Evolutionary conservation across 2,329 filamentous ascomycete genomes (phyloP), one percentile per base, ranked within the genome.

Genomic region (Niveomyces coronatus): DNA sequence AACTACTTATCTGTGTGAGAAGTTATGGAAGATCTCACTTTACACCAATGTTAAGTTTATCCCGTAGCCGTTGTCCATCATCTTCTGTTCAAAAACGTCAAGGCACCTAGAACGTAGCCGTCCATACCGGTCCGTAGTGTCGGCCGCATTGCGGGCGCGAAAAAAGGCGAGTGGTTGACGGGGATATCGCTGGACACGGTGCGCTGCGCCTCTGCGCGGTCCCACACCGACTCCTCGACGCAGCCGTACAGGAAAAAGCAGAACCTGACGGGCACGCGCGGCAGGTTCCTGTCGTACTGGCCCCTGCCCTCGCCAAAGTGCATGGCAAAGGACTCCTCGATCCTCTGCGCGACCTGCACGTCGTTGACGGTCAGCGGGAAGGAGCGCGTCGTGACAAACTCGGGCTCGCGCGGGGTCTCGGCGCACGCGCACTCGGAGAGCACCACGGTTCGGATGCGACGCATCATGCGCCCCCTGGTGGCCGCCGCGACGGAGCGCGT

Each of bases 291-390:
- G 9, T 63, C 53, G 26, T 64, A 47, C 0, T 49, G 45, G 1
- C 58, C 55, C 9, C 43, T 30, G 13, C 30, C 40, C 29, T 49
- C 49, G 0, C 43, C 49, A 44, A 77, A 76, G 40, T 71, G 66
- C 2, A 52, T 44, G 0, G 46, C 42, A 44, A 76, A 77, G 0
- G 57, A 53, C 3, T 53, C 49, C 14, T 64, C 62, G 0, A 78
- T 52, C 9, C 47, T 51, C 4, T 46, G 47, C 0, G 67, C 69
- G 0, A 67, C 56, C 0, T 45, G 44, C 0, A 52, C 58, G 41
- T 77, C 71, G 42, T 78, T 78, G 42, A 68, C 58, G 0, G 69
- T 67, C 1, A 70, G 50, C 0, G 74, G 74, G 6, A 68, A 65
- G 3, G 58, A 56, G 0, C 51, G 49, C 0, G 57, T 65, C 18